A percentile compares a stretch with the other conserved stretches of the same genome.
Evolutionary conservation across 2,329 filamentous ascomycete genomes (phyloP).

Genomic region (Aspergillus terreus): DNA sequence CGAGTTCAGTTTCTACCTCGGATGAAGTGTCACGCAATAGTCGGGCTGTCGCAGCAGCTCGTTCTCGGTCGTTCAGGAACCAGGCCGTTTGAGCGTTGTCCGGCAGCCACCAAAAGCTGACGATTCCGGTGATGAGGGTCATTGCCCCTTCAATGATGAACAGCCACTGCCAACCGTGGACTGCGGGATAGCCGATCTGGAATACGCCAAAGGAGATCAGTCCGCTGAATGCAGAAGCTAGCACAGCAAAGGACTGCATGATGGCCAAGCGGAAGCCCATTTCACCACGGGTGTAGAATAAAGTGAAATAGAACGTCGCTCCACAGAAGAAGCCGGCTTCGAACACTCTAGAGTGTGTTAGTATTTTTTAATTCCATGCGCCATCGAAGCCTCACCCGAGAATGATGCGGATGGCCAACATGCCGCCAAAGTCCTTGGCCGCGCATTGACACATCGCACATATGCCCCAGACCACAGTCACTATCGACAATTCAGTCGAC

Average conservation of each 20-base stretch:
- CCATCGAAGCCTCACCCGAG: slow-evolving; percentile 18
- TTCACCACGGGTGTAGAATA: slow-evolving; percentile 43
- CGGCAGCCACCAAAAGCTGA: slow-evolving; percentile 35
- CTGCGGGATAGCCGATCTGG: slow-evolving; percentile 45
- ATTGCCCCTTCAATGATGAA: slow-evolving; percentile 41
- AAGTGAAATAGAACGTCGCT: slow-evolving; percentile 52
- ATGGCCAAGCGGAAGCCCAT: slow-evolving; percentile 44
- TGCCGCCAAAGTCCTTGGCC: slow-evolving; percentile 46
- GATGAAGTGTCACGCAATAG: slow-evolving; percentile 46
- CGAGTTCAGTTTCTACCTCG: slow-evolving; percentile 36
- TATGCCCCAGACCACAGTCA: slow-evolving; percentile 27
- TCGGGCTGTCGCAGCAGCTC: slow-evolving; percentile 40
- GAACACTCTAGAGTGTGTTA: slow-evolving; percentile 15
- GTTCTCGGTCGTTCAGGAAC: slow-evolving; percentile 36
- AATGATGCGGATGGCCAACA: slow-evolving; percentile 48
- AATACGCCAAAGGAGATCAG: slow-evolving; percentile 42
- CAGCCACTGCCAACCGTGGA: slow-evolving; percentile 48
- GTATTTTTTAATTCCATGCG: rapidly evolving
- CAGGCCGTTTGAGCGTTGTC: slow-evolving; percentile 31
- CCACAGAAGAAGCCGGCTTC: slow-evolving; percentile 56
- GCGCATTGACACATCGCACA: slow-evolving; percentile 47
- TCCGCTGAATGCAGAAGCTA: slow-evolving; percentile 41
- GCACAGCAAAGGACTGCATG: slow-evolving; percentile 43
- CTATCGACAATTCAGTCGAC: slow-evolving; percentile 33
- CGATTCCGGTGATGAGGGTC: slow-evolving; percentile 26